These are phyloP conservation scores for Leccinum variabile DNA, from an alignment of 1,284 basidiomycete species.

Conservation along the genomic window DNA sequence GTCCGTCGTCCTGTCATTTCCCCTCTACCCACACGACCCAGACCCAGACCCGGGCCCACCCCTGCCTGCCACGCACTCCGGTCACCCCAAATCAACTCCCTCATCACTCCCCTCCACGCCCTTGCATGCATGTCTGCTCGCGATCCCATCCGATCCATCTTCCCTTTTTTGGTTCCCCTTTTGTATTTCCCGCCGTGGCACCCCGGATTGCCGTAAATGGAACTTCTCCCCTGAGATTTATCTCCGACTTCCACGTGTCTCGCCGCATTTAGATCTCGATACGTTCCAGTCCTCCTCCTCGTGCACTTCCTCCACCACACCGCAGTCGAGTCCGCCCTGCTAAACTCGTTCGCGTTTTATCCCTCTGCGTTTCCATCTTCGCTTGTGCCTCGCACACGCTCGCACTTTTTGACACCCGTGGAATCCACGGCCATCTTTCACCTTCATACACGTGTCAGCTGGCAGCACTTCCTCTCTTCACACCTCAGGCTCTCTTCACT, in stretches of 20 bases:
- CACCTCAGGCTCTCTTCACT: slow-evolving; percentile 19
- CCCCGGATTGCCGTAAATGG: slow-evolving; percentile 34
- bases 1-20: slow-evolving; percentile 17
- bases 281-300: slow-evolving; percentile 14
- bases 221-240: slow-evolving; percentile 29
- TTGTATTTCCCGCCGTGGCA: slow-evolving; percentile 32
- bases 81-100: slow-evolving; percentile 30
- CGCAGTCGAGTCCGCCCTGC: slow-evolving; percentile 25
- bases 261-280: slow-evolving; percentile 27
- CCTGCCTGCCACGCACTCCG: slow-evolving; percentile 15
- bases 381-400: slow-evolving; percentile 2
- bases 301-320: slow-evolving; percentile 17
- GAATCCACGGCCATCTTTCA: slow-evolving; percentile 23
- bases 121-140: slow-evolving; percentile 19
- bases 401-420: slow-evolving; percentile 18
- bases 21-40: slow-evolving; percentile 33
- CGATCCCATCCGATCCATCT: slow-evolving; percentile 27
- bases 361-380: slow-evolving; percentile 14
- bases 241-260: slow-evolving; percentile 36
- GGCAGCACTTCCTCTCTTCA: slow-evolving; percentile 21
- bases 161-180: slow-evolving; percentile 15
- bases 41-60: slow-evolving; percentile 17
- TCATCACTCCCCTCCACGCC: slow-evolving; percentile 20
- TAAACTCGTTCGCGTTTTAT: neutral
- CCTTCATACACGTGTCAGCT: slow-evolving; percentile 25